Conservation (phyloP, 1,284 basidiomycete species). For the Takashimella tepidaria region DNA sequence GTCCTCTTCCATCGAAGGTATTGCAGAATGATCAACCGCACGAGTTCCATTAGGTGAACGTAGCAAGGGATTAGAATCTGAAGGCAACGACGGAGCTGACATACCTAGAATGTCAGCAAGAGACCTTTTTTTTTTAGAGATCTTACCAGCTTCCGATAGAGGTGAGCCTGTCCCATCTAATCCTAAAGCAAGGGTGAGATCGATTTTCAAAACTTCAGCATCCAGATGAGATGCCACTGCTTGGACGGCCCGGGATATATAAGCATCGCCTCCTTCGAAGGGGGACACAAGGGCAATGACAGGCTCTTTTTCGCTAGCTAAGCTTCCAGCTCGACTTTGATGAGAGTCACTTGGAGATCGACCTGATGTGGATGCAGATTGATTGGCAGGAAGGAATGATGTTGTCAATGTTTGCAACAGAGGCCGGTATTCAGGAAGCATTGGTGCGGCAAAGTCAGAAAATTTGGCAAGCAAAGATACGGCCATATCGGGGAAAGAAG, state of each 20-base stretch:
- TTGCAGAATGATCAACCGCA: constrained; percentile 27
- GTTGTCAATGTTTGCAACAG: neutral
- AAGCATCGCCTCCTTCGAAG: constrained; percentile 73
- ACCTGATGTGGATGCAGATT: neutral
- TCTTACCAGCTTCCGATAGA: constrained; percentile 65
- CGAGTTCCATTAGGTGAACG: constrained; percentile 56
- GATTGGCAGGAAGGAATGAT: neutral
- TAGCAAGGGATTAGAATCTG: constrained; percentile 49
- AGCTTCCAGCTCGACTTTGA: neutral
- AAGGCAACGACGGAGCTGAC: constrained; percentile 17
- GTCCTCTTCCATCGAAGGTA: constrained; percentile 6
- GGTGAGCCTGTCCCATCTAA: constrained; percentile 55
- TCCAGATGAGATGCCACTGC: constrained; percentile 65
- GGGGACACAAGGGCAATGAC: constrained; percentile 76
- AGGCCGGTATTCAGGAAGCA: neutral
- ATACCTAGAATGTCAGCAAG: constrained; percentile 15
- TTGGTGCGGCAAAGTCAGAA: neutral
- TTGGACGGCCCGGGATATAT: constrained; percentile 69
- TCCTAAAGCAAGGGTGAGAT: constrained; percentile 58
- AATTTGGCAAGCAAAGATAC: neutral
- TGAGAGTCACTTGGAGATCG: neutral
- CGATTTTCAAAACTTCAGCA: constrained; percentile 73
- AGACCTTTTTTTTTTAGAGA: constrained; percentile 61
- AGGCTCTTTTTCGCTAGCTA: constrained; percentile 53
- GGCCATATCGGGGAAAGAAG: neutral